Evolutionary conservation across 176 grass and related monocot genomes (phyloP).

Genomic region (Luzula sylvatica): DNA sequence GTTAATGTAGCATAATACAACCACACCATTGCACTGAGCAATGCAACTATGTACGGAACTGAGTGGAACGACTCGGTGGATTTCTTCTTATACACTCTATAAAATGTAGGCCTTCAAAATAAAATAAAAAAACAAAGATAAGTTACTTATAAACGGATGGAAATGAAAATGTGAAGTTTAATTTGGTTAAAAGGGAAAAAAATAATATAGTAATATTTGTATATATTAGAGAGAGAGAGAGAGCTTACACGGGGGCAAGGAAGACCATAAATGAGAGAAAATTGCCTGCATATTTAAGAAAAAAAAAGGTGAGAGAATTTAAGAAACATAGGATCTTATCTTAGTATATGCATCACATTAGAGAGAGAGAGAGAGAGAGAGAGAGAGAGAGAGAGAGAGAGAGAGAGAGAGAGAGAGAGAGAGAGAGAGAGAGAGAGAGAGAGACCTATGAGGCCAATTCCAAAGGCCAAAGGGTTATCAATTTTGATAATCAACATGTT

Average conservation of each 20-base stretch:
- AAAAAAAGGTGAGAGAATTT: not conserved
- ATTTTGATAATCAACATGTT: slow-evolving; percentile 25
- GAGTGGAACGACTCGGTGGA: slow-evolving; percentile 85
- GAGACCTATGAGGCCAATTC: slow-evolving; percentile 19
- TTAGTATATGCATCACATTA: too few relatives aligned
- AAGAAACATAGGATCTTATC: not conserved
- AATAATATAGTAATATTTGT: not conserved
- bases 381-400: too few relatives aligned
- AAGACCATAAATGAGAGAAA: slow-evolving; percentile 59
- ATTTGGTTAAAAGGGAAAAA: not conserved
- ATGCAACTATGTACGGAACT: slow-evolving; percentile 54
- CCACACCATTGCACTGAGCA: slow-evolving; percentile 91
- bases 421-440: not conserved
- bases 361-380: too few relatives aligned
- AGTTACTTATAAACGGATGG: not conserved
- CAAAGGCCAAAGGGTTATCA: slow-evolving; percentile 21
- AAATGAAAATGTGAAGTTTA: not conserved
- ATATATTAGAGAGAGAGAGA: not conserved
- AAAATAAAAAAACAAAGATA: not conserved
- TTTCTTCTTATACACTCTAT: slow-evolving; percentile 72
- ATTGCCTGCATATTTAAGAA: slow-evolving; percentile 38
- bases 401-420: not conserved
- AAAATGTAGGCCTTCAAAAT: slow-evolving; percentile 56
- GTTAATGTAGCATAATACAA: slow-evolving; percentile 65
- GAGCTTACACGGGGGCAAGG: slow-evolving; percentile 61